phyloP scores from a whole-genome alignment of 2,329 filamentous ascomycete genomes.

The Aulographum hederae region DNA sequence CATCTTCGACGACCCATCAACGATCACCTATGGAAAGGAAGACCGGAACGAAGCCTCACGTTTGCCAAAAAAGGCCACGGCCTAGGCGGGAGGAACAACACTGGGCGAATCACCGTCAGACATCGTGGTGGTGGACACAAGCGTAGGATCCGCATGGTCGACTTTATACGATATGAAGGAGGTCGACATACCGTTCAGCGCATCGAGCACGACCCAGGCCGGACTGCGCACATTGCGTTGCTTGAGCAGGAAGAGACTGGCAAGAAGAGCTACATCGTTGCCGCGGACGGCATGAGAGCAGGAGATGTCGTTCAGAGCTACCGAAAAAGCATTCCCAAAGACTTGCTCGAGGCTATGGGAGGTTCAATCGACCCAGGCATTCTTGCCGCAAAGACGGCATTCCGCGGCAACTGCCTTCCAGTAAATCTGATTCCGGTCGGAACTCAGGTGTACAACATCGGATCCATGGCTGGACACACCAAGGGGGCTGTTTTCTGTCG shows the following conservation, averaged over 20 bases:
- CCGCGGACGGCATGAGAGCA: slow-evolving; percentile 82
- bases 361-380: slow-evolving; percentile 88
- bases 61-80: slow-evolving; percentile 82
- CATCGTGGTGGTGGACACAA: slow-evolving; percentile 88
- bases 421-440: slow-evolving; percentile 91
- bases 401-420: slow-evolving; percentile 85
- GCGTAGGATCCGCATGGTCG: slow-evolving; percentile 76
- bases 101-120: slow-evolving; percentile 68
- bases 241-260: slow-evolving; percentile 57
- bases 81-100: slow-evolving; percentile 83
- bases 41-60: slow-evolving; percentile 66
- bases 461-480: slow-evolving; percentile 48
- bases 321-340: slow-evolving; percentile 69
- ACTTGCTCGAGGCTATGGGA: slow-evolving; percentile 81
- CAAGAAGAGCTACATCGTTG: slow-evolving; percentile 74
- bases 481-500: slow-evolving; percentile 80
- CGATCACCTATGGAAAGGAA: slow-evolving; percentile 90
- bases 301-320: slow-evolving; percentile 91
- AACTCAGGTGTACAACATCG: slow-evolving; percentile 83
- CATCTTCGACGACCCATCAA: slow-evolving; percentile 88
- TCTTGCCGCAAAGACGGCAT: slow-evolving; percentile 81
- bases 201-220: slow-evolving; percentile 89
- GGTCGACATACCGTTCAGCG: slow-evolving; percentile 80
- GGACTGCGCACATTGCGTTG: slow-evolving; percentile 83
- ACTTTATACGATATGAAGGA: slow-evolving; percentile 62